Conservation (phyloP, 768 basidiomycete species). For the Dendrothele bispora region DNA sequence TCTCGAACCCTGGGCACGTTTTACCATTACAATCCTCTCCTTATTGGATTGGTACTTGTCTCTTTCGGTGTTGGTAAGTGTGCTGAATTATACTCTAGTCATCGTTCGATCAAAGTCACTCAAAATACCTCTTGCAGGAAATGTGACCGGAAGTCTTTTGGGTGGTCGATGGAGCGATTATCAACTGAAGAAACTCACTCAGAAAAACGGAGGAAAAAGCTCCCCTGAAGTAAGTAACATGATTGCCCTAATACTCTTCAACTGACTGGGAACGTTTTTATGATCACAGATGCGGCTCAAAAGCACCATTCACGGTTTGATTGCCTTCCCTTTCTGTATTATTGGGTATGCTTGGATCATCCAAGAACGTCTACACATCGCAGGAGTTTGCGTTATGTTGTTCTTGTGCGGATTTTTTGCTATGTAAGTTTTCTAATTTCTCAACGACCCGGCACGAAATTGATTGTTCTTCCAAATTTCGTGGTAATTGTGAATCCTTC, state of each 20-base stretch:
- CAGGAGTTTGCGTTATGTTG: constrained; percentile 68
- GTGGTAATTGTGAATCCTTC: too few relatives aligned
- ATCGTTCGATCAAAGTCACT: neutral
- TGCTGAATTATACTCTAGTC: neutral
- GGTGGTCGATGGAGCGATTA: constrained; percentile 63
- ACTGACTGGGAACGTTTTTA: neutral
- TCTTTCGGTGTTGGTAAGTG: constrained; percentile 67
- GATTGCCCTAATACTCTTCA: neutral
- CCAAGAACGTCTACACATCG: constrained; percentile 59
- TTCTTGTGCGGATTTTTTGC: constrained; percentile 74
- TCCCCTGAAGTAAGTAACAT: constrained; percentile 62
- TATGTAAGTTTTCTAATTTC: constrained; percentile 47
- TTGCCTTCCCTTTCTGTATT: constrained; percentile 59
- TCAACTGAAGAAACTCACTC: constrained; percentile 41
- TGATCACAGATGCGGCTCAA: constrained; percentile 66
- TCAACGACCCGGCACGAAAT: neutral
- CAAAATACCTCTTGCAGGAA: constrained; percentile 30
- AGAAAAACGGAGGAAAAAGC: constrained; percentile 41
- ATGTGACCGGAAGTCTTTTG: constrained; percentile 49
- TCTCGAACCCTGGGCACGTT: constrained; percentile 62
- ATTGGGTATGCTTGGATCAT: constrained; percentile 78
- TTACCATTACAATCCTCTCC: constrained; percentile 68
- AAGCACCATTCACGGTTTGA: constrained; percentile 58
- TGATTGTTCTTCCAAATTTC: too few relatives aligned
- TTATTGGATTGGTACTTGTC: constrained; percentile 76